These are phyloP conservation scores for Corchorus olitorius DNA, from an alignment of 345 rosid genomes.

Conservation along the genomic window DNA sequence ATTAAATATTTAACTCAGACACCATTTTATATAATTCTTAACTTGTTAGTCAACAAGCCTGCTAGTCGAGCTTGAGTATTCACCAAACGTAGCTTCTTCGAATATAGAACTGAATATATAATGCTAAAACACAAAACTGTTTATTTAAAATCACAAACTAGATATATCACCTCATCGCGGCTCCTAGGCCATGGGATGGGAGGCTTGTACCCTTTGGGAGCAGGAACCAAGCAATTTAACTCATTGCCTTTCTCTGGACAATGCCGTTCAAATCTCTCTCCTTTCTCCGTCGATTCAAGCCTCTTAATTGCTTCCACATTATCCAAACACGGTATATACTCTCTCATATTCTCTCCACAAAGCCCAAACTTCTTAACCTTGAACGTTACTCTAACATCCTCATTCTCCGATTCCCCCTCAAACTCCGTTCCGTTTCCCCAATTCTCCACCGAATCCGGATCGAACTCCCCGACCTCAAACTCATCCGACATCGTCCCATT, in stretches of 20 bases:
- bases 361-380: constrained; percentile 41
- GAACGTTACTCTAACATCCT: constrained; percentile 27
- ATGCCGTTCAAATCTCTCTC: constrained; percentile 83
- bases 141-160: background rate
- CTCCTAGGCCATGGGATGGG: constrained; percentile 94
- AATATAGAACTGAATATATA: background rate
- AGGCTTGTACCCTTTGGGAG: constrained; percentile 67
- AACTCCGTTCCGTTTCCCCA: constrained; percentile 48
- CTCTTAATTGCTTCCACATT: constrained; percentile 63
- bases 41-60: background rate
- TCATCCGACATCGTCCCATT: constrained; percentile 83
- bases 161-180: constrained; percentile 74
- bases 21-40: background rate
- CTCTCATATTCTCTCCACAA: constrained; percentile 69
- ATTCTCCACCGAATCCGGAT: constrained; percentile 56
- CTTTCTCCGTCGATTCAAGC: constrained; percentile 73
- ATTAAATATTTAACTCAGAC: background rate
- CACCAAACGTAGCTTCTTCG: background rate
- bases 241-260: constrained; percentile 67
- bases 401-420: constrained; percentile 26
- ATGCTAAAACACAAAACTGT: background rate
- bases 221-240: constrained; percentile 79
- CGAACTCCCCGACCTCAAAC: constrained; percentile 82
- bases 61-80: background rate
- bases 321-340: constrained; percentile 90